Percentiles rank a stretch among this genome's conserved stretches.
Evolutionary conservation across 2,329 filamentous ascomycete genomes (phyloP).

Genomic region (Botrytis deweyae): DNA sequence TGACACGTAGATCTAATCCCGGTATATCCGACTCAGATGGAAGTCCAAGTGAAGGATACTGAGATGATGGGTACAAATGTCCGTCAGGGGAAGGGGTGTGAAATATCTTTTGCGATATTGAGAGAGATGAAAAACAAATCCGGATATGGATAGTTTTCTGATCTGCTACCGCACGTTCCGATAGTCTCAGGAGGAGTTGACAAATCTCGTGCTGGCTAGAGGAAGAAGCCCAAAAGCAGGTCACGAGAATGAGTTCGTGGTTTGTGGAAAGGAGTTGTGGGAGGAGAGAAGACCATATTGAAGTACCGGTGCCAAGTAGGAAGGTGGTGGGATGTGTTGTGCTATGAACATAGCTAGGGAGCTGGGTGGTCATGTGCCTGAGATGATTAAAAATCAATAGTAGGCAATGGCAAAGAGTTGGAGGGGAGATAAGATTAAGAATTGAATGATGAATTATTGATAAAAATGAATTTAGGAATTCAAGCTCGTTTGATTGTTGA

Average conservation of each 20-base stretch:
- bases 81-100: slow-evolving; percentile 65
- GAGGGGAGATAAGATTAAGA: background rate
- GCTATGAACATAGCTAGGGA: background rate
- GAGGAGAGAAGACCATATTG: background rate
- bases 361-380: background rate
- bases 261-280: slow-evolving; percentile 14
- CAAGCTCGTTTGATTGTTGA: background rate
- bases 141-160: slow-evolving; percentile 45
- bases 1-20: slow-evolving; percentile 67
- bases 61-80: slow-evolving; percentile 51
- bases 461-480: background rate
- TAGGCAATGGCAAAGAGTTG: background rate
- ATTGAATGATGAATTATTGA: background rate
- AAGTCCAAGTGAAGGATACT: slow-evolving; percentile 64
- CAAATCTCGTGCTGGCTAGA: slow-evolving; percentile 55
- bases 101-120: slow-evolving; percentile 66
- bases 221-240: slow-evolving; percentile 78
- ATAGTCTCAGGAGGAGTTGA: slow-evolving; percentile 51
- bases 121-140: slow-evolving; percentile 75
- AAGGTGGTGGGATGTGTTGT: slow-evolving; percentile 13
- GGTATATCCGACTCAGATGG: slow-evolving; percentile 53
- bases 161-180: slow-evolving; percentile 44
- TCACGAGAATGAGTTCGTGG: slow-evolving; percentile 59
- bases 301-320: slow-evolving; percentile 12
- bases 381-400: background rate